A percentile compares a stretch with the other conserved stretches of the same genome.
Evolutionary conservation across 768 basidiomycete genomes (phyloP).

Genomic region (Pleurotus citrinopileatus): DNA sequence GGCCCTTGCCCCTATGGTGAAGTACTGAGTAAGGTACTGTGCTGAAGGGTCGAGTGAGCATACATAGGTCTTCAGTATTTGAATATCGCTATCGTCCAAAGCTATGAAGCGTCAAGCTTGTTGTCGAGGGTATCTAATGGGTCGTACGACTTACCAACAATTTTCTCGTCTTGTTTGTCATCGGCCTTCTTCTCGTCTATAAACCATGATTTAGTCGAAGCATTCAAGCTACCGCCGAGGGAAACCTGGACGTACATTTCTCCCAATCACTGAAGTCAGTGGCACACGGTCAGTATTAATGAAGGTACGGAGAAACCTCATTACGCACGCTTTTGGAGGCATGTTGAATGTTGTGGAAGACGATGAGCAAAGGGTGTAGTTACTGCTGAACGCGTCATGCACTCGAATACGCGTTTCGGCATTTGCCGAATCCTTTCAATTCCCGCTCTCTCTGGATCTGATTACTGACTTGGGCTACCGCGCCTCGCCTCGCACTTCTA

Average conservation of each 20-base stretch:
- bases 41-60: conserved; percentile 19
- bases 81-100: conserved; percentile 97
- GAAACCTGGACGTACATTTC: conserved; percentile 65
- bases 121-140: neutral
- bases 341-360: conserved; percentile 41
- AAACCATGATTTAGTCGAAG: neutral
- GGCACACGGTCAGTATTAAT: conserved; percentile 14
- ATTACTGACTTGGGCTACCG: conserved; percentile 1
- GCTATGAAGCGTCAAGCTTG: conserved; percentile 41
- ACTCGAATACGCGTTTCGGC: conserved; percentile 19
- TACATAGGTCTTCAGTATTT: conserved; percentile 98
- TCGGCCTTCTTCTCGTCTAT: conserved; percentile 84
- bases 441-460: conserved; percentile 1
- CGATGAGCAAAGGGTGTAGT: conserved; percentile 18
- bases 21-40: conserved; percentile 5
- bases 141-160: conserved; percentile 57
- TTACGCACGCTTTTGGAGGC: conserved; percentile 92
- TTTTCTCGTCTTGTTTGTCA: conserved; percentile 91
- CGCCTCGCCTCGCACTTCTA: neutral
- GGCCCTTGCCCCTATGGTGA: conserved; percentile 89
- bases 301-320: neutral
- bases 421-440: conserved; percentile 11
- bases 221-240: conserved; percentile 9
- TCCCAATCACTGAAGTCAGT: conserved; percentile 82
- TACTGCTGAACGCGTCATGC: conserved; percentile 33